Percentiles rank a stretch among this genome's conserved stretches.
Conservation (phyloP, 2,329 filamentous ascomycete species). For the Fusarium stilboides region DNA sequence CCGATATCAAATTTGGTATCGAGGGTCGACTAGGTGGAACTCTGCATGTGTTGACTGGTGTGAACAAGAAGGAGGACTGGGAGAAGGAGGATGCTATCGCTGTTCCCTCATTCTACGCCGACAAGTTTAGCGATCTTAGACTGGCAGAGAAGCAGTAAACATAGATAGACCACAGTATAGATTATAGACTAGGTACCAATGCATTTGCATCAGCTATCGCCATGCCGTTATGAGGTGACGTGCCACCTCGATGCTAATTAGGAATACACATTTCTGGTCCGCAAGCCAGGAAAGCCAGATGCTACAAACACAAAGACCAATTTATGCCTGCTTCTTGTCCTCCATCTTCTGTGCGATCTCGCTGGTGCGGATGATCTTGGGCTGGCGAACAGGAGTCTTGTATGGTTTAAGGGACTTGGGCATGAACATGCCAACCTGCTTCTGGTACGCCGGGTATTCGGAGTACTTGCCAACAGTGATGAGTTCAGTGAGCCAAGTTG, state of each 20-base stretch:
- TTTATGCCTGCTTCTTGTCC: conserved; percentile 54
- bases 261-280: not conserved
- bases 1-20: conserved; percentile 95
- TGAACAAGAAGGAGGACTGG: conserved; percentile 88
- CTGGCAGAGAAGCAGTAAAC: conserved; percentile 44
- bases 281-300: not conserved
- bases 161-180: conserved; percentile 29
- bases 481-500: conserved; percentile 87
- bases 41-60: conserved; percentile 90
- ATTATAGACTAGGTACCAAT: conserved; percentile 38
- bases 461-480: conserved; percentile 88
- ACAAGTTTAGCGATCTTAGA: conserved; percentile 83
- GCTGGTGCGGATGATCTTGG: conserved; percentile 67
- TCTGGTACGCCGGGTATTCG: conserved; percentile 89
- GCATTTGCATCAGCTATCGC: not conserved
- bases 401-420: conserved; percentile 70
- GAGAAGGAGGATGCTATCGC: conserved; percentile 77
- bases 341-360: conserved; percentile 64
- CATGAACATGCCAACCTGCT: conserved; percentile 85
- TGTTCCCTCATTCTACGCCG: conserved; percentile 86
- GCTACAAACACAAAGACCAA: not conserved
- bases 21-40: conserved; percentile 93
- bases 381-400: conserved; percentile 54
- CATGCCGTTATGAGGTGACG: not conserved
- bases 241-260: not conserved